Evolutionary conservation across 345 rosid species (phyloP), one percentile per base, ranked within the genome.

Genomic region (Tarenaya hassleriana): DNA sequence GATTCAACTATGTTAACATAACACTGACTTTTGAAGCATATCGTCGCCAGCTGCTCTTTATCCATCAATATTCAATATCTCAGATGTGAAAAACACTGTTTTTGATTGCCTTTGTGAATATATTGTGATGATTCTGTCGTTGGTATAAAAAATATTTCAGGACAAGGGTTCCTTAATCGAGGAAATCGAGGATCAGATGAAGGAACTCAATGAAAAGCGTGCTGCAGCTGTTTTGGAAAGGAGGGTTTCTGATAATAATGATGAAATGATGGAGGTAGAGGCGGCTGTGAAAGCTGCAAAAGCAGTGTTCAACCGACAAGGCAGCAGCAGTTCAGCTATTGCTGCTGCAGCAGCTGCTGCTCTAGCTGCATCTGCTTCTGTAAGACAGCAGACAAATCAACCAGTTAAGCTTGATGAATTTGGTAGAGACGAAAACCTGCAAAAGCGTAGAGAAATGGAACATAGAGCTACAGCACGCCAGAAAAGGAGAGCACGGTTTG

Each of bases 401-500:
- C 81, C 86, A 4, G 82, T 73, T 34, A 70, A 88, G 76, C 69
- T 92, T 60, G 98, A 92, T 80, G 96, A 92, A 76, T 77, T 83
- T 69, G 98, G 98, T 69, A 79, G 98, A 69, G 98, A 92, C 59
- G 46, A 69, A 50, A 92, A 88, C 70, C 74, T 73, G 56, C 90
- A 92, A 83, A 84, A 82, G 71, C 88, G 84, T 43, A 76, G 81
- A 85, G 95, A 84, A 53, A 67, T 67, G 60, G 75, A 66, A 60
- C 84, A 81, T 16, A 83, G 98, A 67, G 94, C 96, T 61, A 79
- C 77, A 70, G 88, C 86, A n/a, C 88, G 95, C 55, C 78, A 72
- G 62, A 70, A 60, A 38, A 76, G 86, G 77, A 90, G 76, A 70
- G 69, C 79, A 59, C 78, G 38, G 17, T 86, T 74, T 73, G 98